Evolutionary conservation across 1,284 basidiomycete species (phyloP).

Genomic region (Pyrrhoderma lamaoense): DNA sequence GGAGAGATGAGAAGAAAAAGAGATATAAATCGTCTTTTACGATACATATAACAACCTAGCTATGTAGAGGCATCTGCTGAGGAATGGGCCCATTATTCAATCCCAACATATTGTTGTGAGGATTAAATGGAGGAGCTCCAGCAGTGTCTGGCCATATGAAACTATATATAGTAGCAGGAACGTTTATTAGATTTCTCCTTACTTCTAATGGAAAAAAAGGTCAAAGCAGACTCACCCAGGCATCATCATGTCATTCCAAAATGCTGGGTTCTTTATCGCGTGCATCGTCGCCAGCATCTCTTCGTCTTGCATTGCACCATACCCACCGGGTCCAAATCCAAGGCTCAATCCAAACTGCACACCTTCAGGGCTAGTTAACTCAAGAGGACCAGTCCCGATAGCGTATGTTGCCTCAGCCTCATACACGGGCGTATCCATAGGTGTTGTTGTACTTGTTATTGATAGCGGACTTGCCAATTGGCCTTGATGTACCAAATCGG

Average conservation of each 20-base stretch:
- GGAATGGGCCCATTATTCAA: constrained; percentile 8
- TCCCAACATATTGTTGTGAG: constrained; percentile 5
- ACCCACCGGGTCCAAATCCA: constrained; percentile 19
- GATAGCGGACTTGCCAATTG: constrained; percentile 16
- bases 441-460: constrained; percentile 15
- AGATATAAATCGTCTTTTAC: neutral
- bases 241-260: constrained; percentile 77
- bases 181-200: neutral
- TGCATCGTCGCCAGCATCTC: constrained; percentile 67
- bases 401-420: constrained; percentile 40
- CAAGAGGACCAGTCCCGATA: constrained; percentile 16
- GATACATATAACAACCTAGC: neutral
- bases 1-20: neutral
- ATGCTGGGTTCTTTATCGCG: constrained; percentile 59
- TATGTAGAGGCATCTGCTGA: constrained; percentile 17
- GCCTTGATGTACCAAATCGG: constrained; percentile 24
- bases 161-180: constrained; percentile 1
- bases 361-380: constrained; percentile 14
- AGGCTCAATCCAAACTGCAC: constrained; percentile 7
- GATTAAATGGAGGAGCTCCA: constrained; percentile 1
- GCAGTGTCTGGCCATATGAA: constrained; percentile 17
- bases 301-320: constrained; percentile 30
- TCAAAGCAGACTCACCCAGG: constrained; percentile 45
- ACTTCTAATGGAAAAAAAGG: neutral
- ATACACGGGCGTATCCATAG: constrained; percentile 31